These are phyloP conservation scores for Ustilago shanxiensis DNA, from an alignment of 1,284 basidiomycete genomes.

Conservation along the genomic window DNA sequence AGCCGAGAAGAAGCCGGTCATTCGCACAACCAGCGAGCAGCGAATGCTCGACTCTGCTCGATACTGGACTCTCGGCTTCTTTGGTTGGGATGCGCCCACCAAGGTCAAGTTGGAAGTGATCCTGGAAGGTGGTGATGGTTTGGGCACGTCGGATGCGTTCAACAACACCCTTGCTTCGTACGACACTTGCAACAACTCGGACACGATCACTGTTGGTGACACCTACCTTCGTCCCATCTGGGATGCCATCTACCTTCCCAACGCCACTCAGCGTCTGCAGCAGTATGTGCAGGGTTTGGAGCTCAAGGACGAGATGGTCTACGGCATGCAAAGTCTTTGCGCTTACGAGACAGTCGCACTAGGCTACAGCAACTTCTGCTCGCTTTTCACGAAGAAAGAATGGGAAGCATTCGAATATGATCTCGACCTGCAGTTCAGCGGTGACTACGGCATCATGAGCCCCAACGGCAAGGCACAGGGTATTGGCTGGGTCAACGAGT, in stretches of 20 bases:
- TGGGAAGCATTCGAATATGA: conserved; percentile 82
- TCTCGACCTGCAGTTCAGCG: conserved; percentile 72
- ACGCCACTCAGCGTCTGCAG: conserved; percentile 58
- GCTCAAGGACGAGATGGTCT: conserved; percentile 71
- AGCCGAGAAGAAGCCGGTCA: conserved; percentile 61
- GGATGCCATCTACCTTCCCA: conserved; percentile 63
- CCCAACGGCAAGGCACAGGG: conserved; percentile 84
- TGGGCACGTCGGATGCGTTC: conserved; percentile 72
- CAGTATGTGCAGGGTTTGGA: conserved; percentile 46
- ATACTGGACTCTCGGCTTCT: conserved; percentile 72
- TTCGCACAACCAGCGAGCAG: conserved; percentile 72
- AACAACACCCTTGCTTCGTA: conserved; percentile 85
- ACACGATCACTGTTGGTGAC: conserved; percentile 75
- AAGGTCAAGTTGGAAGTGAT: conserved; percentile 65
- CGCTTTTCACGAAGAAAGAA: conserved; percentile 87
- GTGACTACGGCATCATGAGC: conserved; percentile 81
- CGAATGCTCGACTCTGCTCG: conserved; percentile 90
- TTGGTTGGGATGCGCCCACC: conserved; percentile 53
- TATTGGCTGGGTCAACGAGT: conserved; percentile 78
- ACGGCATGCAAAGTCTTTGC: conserved; percentile 70
- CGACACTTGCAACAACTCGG: conserved; percentile 74
- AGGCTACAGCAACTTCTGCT: conserved; percentile 77
- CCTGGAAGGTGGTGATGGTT: conserved; percentile 49
- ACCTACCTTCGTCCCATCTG: conserved; percentile 73
- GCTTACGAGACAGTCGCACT: conserved; percentile 62